Conservation (phyloP, 352 stramenopile species). For the Nothophytophthora sp. region DNA sequence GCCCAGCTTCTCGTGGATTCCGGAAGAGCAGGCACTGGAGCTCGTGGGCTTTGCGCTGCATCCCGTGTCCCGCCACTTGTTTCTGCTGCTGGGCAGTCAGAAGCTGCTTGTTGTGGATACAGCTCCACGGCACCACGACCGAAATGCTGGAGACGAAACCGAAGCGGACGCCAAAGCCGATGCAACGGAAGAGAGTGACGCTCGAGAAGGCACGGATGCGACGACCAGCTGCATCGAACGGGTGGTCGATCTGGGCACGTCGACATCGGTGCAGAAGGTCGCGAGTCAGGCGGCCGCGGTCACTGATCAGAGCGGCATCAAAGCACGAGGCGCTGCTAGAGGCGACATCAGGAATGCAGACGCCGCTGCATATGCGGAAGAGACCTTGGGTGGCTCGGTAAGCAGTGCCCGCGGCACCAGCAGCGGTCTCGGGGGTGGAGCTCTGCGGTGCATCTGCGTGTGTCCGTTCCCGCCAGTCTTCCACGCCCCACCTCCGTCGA, state of each 20-base stretch:
- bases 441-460: conserved; percentile 37
- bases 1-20: conserved; percentile 73
- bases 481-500: conserved; percentile 12
- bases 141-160: conserved; percentile 1
- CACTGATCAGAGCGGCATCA: neutral
- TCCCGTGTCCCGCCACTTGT: conserved; percentile 43
- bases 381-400: neutral
- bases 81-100: conserved; percentile 61
- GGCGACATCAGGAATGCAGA: neutral
- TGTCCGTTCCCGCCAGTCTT: conserved; percentile 68
- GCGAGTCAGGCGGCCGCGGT: neutral
- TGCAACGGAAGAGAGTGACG: conserved; percentile 5
- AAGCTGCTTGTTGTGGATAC: conserved; percentile 54
- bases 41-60: conserved; percentile 68
- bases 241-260: conserved; percentile 32
- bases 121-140: conserved; percentile 4
- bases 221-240: conserved; percentile 30
- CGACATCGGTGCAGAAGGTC: conserved; percentile 1
- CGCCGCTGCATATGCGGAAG: conserved; percentile 3
- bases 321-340: neutral
- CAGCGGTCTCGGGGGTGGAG: neutral
- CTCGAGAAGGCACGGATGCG: conserved; percentile 12
- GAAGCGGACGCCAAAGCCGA: neutral
- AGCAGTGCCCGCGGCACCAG: neutral
- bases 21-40: conserved; percentile 59